Percentiles rank a stretch among this genome's conserved stretches.
Conservation (phyloP, 345 rosid species). For the Salix koriyanagi region DNA sequence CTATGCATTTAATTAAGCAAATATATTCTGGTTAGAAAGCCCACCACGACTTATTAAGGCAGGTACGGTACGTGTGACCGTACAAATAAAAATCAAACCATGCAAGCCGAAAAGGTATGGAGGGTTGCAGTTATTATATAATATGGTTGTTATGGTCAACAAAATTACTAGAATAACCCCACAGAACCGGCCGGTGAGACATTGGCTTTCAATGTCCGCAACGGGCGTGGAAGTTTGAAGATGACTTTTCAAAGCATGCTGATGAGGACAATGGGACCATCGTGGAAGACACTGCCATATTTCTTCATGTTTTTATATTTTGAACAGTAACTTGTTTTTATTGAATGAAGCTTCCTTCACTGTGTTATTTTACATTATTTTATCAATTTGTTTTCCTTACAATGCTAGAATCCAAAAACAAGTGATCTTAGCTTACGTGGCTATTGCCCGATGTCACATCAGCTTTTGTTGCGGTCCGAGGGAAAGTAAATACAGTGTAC, state of each 20-base stretch:
- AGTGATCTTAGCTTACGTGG: not conserved
- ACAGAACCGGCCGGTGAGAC: not conserved
- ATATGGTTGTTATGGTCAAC: not conserved
- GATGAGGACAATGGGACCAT: not conserved
- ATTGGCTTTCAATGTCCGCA: not conserved
- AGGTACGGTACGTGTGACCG: not conserved
- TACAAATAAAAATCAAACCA: not conserved
- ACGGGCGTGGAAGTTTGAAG: not conserved
- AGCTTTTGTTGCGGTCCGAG: not conserved
- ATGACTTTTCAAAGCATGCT: not conserved
- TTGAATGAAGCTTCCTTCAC: too few relatives aligned
- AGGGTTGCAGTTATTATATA: not conserved
- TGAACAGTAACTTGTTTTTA: too few relatives aligned
- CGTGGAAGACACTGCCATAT: not conserved
- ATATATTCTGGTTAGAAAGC: not conserved
- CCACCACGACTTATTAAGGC: not conserved
- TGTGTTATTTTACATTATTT: too few relatives aligned
- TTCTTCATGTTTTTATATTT: not conserved
- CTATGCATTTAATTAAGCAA: not conserved
- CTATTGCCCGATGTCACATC: not conserved
- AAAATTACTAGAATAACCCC: not conserved
- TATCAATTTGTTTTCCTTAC: too few relatives aligned
- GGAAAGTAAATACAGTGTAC: constrained; percentile 6
- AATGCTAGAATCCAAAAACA: too few relatives aligned
- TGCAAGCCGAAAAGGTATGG: not conserved